Evolutionary conservation across 352 stramenopile genomes (phyloP), one percentile per base, ranked within the genome.

Genomic region (Globisporangium okanoganense): DNA sequence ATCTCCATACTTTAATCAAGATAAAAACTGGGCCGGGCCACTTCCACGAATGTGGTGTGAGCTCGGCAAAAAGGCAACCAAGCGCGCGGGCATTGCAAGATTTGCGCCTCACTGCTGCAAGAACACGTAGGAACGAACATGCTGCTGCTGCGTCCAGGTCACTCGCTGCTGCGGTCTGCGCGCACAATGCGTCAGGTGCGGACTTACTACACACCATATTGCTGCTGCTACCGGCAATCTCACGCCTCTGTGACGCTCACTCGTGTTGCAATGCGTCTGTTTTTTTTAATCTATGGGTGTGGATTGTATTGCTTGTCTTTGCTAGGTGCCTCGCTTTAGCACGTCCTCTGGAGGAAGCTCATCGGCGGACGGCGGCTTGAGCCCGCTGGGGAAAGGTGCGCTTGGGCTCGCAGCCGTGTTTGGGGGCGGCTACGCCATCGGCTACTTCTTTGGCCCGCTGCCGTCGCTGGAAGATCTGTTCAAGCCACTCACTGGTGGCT

Each of bases 361-460:
- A 12, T 12, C 55, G 20, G 22, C 43, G 29, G 55, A 52, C 12
- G 57, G 67, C 7, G 65, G 70, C 6, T 64, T 84, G 20, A 80
- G 67, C 54, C 72, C 74, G 12, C 65, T 81, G 33, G 65, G 76
- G 29, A 79, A 79, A 57, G 76, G 61, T 5, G 73, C 70, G n/a
- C 58, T 89, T 9, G 67, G 67, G 27, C 70, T 89, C 25, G 73
- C 68, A 13, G 73, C 73, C 14, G 75, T 77, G 52, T 87, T 90
- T 36, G 70, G 73, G 9, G 82, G 82, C 8, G 82, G 82, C 1
- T 90, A 90, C 36, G 79, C 75, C 12, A 70, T 90, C 47, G 82
- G 78, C 41, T 89, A 88, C 70, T 78, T 85, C 38, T 88, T 85
- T 62, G 82, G 79, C 1, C 78, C 82, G 16, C 67, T 90, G 44